These are phyloP conservation scores for Posidonia oceanica DNA, from an alignment of 116 monocot genomes.

Conservation along the genomic window DNA sequence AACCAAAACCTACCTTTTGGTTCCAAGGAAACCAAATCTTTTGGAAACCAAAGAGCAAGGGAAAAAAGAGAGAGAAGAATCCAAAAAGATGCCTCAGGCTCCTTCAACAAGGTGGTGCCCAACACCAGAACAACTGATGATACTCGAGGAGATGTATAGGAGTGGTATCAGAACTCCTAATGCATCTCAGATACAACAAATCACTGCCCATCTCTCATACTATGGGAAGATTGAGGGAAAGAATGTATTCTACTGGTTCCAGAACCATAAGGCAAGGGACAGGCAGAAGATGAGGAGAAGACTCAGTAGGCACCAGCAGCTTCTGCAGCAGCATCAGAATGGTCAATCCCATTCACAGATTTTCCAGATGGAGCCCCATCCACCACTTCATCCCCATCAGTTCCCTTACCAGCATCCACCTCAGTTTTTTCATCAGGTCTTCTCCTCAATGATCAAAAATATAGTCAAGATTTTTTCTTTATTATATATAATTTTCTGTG, in stretches of 20 bases:
- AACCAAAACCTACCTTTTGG: background rate
- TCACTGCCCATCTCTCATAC: constrained; percentile 40
- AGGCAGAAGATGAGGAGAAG: constrained; percentile 56
- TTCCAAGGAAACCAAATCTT: no score
- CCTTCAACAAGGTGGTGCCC: constrained; percentile 75
- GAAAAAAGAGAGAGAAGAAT: background rate
- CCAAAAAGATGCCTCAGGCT: constrained; percentile 15
- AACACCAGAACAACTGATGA: constrained; percentile 64
- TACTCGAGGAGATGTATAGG: constrained; percentile 59
- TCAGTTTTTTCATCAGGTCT: constrained; percentile 21
- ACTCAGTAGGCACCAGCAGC: constrained; percentile 32
- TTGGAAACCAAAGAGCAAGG: background rate
- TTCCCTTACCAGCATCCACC: constrained; percentile 7
- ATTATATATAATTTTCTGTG: background rate
- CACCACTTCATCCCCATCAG: constrained; percentile 9
- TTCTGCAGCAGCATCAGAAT: constrained; percentile 12
- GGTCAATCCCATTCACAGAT: constrained; percentile 8
- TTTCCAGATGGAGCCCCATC: constrained; percentile 10
- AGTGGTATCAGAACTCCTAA: constrained; percentile 56
- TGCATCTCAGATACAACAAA: constrained; percentile 58
- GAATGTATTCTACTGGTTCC: constrained; percentile 54
- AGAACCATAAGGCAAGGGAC: constrained; percentile 63
- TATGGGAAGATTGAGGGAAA: constrained; percentile 70
- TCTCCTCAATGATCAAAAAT: no score
- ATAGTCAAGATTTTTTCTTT: background rate